Evolutionary conservation across 345 rosid species (phyloP), one percentile per base, ranked within the genome.

Genomic region (Rhodomyrtus tomentosa): DNA sequence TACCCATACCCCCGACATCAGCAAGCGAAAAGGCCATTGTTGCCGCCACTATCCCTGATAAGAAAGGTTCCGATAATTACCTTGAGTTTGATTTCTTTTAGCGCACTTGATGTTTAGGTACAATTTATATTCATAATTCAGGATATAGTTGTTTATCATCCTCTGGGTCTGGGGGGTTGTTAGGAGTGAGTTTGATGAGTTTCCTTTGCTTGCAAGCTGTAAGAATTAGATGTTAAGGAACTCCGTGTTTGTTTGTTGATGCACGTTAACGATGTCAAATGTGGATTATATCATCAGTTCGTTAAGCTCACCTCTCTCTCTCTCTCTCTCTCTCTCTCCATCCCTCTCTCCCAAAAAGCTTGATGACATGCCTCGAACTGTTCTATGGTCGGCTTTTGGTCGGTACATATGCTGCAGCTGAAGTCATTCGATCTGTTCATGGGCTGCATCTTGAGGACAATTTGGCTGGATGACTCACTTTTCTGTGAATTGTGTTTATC

Each of bases 11-110:
- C 50, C 86, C 91, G 45, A 53, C 91, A 18, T 86, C 95, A 82
- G 6, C 76, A 68, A 82, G 93, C 87, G 93, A 93, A 87, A 93
- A 92, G 90, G 86, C 89, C 27, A 86, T 90, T 22, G 84, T 86
- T 3, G 84, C 83, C 20, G 86, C 89, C 79, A 89, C 86, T 84
- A 87, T 86, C 42, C 85, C 89, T 48, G 86, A 81, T 85, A 89
- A 92, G 88, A 94, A 90, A 90, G 95, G 93, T 87, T 91, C 94
- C 49, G 95, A 91, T 87, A 95, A 93, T 85, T 95, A 95, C 89
- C 91, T 95, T 86, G 98, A 96, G 90, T 95, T 95, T 82, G 99
- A 94, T 91, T 96, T 94, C 95, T 94, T 96, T 92, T 95, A 95
- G 96, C 62, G 14, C 36, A 22, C 55, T 50, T 74, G 76, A 58